Evolutionary conservation across 1,284 basidiomycete genomes (phyloP), one percentile per base, ranked within the genome.

Genomic region (Entoloma clypeatum): DNA sequence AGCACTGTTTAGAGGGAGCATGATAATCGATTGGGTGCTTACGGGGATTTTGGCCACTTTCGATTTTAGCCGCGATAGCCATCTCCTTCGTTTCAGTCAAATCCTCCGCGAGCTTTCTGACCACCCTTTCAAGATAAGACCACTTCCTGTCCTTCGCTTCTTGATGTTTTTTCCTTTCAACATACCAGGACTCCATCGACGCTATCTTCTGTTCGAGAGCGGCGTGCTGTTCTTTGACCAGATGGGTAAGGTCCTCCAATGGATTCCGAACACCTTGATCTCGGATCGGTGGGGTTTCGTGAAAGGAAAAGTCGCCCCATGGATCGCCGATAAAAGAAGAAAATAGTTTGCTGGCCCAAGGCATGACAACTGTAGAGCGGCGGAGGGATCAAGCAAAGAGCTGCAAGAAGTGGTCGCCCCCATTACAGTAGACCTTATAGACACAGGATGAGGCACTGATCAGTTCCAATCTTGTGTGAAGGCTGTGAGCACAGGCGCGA

Each of bases 141-240:
- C 65, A 68, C 41, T 74, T 67, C 2, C 52, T 59, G 32, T 84
- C 76, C 47, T 82, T 81, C 21, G 75, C 68, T 26, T 65, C 61
- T 33, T 78, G 68, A 39, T 81, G 66, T 9, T 52, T 61, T 51
- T 70, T 58, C 57, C 85, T 85, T 48, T 78, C 73, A 3, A 64
- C 65, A 69, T 73, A 82, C 24, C 77, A 71, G 27, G 75, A 62
- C 9, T 85, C 79, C 63, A 69, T 68, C 8, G 75, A 48, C 17
- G 68, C 64, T 44, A 68, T 77, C 64, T 86, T 84, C 47, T 65
- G 63, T 25, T 74, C 71, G 25, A 70, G 68, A 39, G 72, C 67
- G 17, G 78, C 73, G 1, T 74, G 68, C 45, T 84, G 81, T 43
- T 78, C 74, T 45, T 81, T 77, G 7, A 86, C 68, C 26, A 86